Base-by-base conservation (phyloP, 306 rosid genomes). In the Prunus salicina region DNA sequence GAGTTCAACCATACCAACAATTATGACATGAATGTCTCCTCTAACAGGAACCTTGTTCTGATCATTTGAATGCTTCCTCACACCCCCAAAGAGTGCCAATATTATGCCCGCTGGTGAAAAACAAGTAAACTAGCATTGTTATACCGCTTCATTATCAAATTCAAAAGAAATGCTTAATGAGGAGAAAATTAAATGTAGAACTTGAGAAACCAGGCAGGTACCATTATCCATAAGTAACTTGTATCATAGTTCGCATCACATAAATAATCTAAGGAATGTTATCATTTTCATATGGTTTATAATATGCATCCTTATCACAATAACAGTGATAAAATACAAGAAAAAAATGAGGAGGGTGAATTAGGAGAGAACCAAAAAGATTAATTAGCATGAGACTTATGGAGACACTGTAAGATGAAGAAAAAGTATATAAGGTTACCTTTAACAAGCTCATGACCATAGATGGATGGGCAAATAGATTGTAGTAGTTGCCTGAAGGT, bases 391-490 rank as follows among this genome's bases (percentile, higher is more conserved):
- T 63, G 76, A 60, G 67, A 71, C 7, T n/a, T 18, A 71, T 20
- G 71, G 75, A 58, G 58, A 30, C 80, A 69, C 25, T 27, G 73
- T 74, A 43, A 67, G 30, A 62, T 46, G 73, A 74, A 75, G 53
- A 65, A 67, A 28, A 30, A 24, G 50, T 24, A 47, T 51, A 66
- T 12, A 72, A 67, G 52, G 71, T 78, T 83, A 95, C 98, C 97
- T 89, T 95, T 95, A 77, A 95, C 97, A 79, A 95, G 96, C 69
- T 95, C 98, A 61, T 95, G 97, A n/a, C 99, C 99, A 52, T 86
- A 92, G 80, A 95, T 95, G 56, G 99, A 95, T 66, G 99, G 97
- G 84, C 97, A 95, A 73, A 95, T 82, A 67, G 99, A 90, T 57
- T 95, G 97, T 81, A 95, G 89, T 74, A 92, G 83, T 86, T 95